Percentiles rank a stretch among this genome's conserved stretches.
phyloP scores from a whole-genome alignment of 192 early-diverging fungal genomes.

The Entrophospora sp. region DNA sequence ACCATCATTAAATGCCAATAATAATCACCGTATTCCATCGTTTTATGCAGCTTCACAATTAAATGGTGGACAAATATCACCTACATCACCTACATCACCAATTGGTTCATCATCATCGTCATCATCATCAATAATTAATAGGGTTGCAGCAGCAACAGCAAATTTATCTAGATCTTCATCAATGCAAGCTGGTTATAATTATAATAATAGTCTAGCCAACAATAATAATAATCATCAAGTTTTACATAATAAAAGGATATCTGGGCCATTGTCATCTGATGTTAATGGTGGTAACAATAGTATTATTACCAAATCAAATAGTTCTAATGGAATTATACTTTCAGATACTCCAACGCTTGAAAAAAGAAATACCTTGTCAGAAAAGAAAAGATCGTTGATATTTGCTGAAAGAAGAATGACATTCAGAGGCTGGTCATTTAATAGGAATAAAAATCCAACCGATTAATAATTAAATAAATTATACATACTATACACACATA shows the following conservation, averaged over 20 bases:
- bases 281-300: neutral
- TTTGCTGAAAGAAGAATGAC: too few relatives aligned
- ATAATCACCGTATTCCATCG: neutral
- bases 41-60: neutral
- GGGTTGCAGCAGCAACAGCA: neutral
- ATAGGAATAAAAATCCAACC: too few relatives aligned
- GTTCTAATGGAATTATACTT: neutral
- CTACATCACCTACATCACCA: neutral
- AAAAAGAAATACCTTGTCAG: neutral
- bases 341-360: neutral
- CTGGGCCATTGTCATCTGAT: neutral
- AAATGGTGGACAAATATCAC: neutral
- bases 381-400: constrained; percentile 9
- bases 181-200: neutral
- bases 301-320: neutral
- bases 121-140: neutral
- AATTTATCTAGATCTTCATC: neutral
- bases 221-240: too few relatives aligned
- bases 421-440: too few relatives aligned
- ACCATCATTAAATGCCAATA: neutral
- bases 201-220: too few relatives aligned
- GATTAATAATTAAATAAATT: too few relatives aligned
- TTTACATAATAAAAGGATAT: neutral
- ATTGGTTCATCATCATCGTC: too few relatives aligned
- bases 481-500: too few relatives aligned